These are phyloP conservation scores for Gnetum montanum DNA, from an alignment of 75 land plant genomes.

Conservation along the genomic window DNA sequence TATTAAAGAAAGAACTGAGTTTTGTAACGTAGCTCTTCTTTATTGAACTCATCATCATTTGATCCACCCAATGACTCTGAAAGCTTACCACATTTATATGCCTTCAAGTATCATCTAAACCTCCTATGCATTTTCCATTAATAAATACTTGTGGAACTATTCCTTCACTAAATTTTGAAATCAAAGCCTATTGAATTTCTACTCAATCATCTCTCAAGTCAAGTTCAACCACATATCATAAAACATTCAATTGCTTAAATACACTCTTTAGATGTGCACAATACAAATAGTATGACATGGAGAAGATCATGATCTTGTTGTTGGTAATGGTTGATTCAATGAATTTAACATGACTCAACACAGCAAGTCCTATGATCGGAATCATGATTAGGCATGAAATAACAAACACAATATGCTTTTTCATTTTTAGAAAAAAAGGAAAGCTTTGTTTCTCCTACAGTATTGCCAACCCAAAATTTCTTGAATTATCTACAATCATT, in stretches of 20 bases:
- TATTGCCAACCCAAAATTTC: too few species aligned
- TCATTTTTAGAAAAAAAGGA: too few species aligned
- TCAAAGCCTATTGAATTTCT: slow-evolving; percentile 73
- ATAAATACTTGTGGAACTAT: slow-evolving; percentile 99
- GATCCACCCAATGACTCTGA: slow-evolving; percentile 41
- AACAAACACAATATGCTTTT: too few species aligned
- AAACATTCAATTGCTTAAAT: slow-evolving; percentile 57
- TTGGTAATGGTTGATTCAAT: slow-evolving; percentile 50
- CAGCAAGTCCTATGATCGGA: too few species aligned
- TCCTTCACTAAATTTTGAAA: slow-evolving; percentile 61
- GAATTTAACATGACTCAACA: slow-evolving; percentile 5
- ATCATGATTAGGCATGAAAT: too few species aligned
- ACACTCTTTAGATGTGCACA: slow-evolving; percentile 77
- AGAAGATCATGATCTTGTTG: slow-evolving; percentile 71
- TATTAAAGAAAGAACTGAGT: neutral
- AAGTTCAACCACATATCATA: slow-evolving; percentile 70
- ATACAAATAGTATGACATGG: slow-evolving; percentile 92
- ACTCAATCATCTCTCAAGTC: slow-evolving; percentile 87
- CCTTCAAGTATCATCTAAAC: slow-evolving; percentile 96
- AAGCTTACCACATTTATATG: slow-evolving; percentile 62
- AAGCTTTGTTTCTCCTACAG: too few species aligned
- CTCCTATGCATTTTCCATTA: slow-evolving; percentile 85
- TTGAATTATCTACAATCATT: too few species aligned
- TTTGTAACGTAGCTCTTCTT: slow-evolving; percentile 10
- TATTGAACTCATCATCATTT: too few species aligned